Evolutionary conservation across 2,329 filamentous ascomycete genomes (phyloP), one percentile per base, ranked within the genome.

Genomic region (Colletotrichum melonis): DNA sequence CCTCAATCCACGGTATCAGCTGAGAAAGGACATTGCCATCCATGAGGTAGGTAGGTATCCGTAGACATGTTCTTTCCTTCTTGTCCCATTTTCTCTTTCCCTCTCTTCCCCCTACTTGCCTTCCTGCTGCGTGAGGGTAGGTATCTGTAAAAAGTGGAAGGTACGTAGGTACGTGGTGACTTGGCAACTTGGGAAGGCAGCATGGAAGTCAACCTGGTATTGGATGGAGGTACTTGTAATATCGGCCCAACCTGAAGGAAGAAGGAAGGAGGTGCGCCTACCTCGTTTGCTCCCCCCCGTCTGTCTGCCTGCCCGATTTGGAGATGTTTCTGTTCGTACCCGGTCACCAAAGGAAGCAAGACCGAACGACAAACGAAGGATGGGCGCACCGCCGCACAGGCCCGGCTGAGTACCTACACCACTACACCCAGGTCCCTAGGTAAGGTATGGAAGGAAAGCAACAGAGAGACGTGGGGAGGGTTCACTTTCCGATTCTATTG

Each of bases 361-460:
- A 38, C 14, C 26, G 32, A 63, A n/a, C 26, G 59, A 64, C 26
- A 24, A 38, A 66, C 65, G 69, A 69, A 58, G 65, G 52, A 64
- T 35, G 42, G 65, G 64, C 58, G 65, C 69, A 69, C 38, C 38
- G 52, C 30, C 54, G 70, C 70, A 73, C 70, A 64, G 70, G 55
- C 65, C 66, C 19, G 22, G 30, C 32, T 28, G 16, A 52, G 38
- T 42, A 42, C 38, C 38, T 42, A 42, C 38, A 42, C 38, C 38
- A 38, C 35, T 1, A 19, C 16, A 42, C 38, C 32, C 1, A 35
- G 32, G 32, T 19, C 14, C 6, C 14, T 8, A 42, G 30, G 28
- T 28, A 28, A 28, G 28, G 28, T 28, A 28, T 30, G 35, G 4
- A 42, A 42, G 38, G 38, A 19, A 16, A 16, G 38, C 14, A 42